phyloP scores from a whole-genome alignment of 108 stramenopile genomes.

The Cyclotella kingstonii region DNA sequence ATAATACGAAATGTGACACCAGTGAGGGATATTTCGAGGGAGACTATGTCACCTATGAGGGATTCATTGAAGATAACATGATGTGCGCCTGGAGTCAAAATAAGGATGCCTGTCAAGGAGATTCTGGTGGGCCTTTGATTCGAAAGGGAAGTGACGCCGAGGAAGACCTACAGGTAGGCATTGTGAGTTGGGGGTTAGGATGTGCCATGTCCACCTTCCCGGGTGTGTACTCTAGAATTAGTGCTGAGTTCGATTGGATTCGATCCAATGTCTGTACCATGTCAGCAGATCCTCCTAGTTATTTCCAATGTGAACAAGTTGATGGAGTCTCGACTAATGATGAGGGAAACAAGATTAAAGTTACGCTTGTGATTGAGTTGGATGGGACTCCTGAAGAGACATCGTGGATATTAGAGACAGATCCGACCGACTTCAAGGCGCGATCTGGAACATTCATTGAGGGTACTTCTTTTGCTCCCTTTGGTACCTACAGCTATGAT shows the following conservation, averaged over 20 bases:
- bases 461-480: conserved; percentile 20
- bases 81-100: conserved; percentile 46
- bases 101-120: conserved; percentile 56
- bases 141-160: conserved; percentile 15
- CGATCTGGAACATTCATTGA: neutral
- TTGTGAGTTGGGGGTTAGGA: conserved; percentile 40
- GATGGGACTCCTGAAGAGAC: conserved; percentile 24
- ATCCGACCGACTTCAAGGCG: neutral
- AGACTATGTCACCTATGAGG: conserved; percentile 33
- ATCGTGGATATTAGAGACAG: conserved; percentile 24
- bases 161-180: conserved; percentile 40
- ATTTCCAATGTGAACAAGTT: conserved; percentile 20
- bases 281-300: conserved; percentile 29
- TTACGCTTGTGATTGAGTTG: conserved; percentile 34
- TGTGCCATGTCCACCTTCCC: conserved; percentile 27
- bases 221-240: conserved; percentile 29
- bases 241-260: conserved; percentile 34
- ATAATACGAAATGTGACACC: conserved; percentile 21
- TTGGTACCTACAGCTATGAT: conserved; percentile 13
- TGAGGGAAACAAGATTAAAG: neutral
- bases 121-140: conserved; percentile 41
- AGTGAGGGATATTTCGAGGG: conserved; percentile 16
- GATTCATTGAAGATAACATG: conserved; percentile 55
- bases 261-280: conserved; percentile 21
- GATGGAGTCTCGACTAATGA: neutral